These are phyloP conservation scores for Pleurotus citrinopileatus DNA, from an alignment of 768 basidiomycete species.

Conservation along the genomic window DNA sequence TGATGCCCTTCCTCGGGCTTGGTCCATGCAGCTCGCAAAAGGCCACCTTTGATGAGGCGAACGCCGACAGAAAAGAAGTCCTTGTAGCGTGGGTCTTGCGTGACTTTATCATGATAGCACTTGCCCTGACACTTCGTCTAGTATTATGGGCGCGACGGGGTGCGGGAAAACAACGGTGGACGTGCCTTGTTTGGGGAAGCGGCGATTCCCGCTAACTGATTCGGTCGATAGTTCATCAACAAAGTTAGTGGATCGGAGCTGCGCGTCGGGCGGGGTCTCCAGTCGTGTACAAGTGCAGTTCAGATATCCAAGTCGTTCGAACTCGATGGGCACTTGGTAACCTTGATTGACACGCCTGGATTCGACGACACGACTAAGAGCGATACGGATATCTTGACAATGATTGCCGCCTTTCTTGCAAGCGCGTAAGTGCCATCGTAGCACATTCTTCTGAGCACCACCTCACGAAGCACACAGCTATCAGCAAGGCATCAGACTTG, in stretches of 20 bases:
- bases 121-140: no score
- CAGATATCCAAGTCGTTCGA: constrained; percentile 39
- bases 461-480: constrained; percentile 12
- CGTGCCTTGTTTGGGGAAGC: no score
- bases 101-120: not conserved
- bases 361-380: constrained; percentile 52
- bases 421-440: constrained; percentile 11
- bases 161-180: constrained; percentile 4
- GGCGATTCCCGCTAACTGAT: not conserved
- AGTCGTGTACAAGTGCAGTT: constrained; percentile 50
- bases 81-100: not conserved
- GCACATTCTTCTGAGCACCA: not conserved
- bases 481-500: constrained; percentile 19
- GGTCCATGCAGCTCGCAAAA: no score
- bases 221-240: constrained; percentile 51
- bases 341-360: constrained; percentile 56
- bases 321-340: constrained; percentile 38
- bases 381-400: constrained; percentile 46
- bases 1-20: no score
- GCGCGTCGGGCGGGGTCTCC: constrained; percentile 40
- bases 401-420: constrained; percentile 41
- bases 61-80: no score
- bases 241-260: constrained; percentile 46
- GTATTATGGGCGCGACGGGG: constrained; percentile 5
- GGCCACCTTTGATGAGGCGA: no score